A percentile compares a stretch with the other conserved stretches of the same genome.
These are phyloP conservation scores for Coemansia sp. DNA, from an alignment of 192 early-diverging fungal species.

Conservation along the genomic window DNA sequence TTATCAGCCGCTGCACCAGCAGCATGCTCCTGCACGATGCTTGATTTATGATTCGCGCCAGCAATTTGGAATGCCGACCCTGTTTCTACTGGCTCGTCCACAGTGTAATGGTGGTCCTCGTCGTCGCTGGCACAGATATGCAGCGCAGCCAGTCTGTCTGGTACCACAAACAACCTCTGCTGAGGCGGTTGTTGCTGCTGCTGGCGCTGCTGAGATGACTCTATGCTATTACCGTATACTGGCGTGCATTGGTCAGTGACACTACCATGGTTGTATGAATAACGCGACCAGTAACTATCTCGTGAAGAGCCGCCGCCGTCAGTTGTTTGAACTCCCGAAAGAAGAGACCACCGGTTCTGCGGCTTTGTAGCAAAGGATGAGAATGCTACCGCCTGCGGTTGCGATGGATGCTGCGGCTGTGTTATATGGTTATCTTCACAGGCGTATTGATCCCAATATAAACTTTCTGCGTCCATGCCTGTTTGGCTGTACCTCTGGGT, in stretches of 20 bases:
- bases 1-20: not conserved
- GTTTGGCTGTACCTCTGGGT: not conserved
- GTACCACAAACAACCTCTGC: conserved; percentile 37
- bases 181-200: conserved; percentile 5
- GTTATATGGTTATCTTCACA: conserved; percentile 9
- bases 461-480: conserved; percentile 21
- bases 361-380: not conserved
- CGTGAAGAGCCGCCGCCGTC: conserved; percentile 22
- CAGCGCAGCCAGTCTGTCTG: conserved; percentile 31
- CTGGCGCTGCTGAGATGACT: not conserved
- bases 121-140: conserved; percentile 8
- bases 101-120: not conserved
- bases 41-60: not conserved
- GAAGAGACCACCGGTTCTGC: not conserved
- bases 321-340: not conserved
- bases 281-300: conserved; percentile 53
- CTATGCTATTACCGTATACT: not conserved
- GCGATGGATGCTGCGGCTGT: conserved; percentile 7
- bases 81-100: not conserved
- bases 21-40: not conserved
- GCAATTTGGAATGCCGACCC: not conserved
- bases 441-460: conserved; percentile 50
- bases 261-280: conserved; percentile 13
- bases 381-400: not conserved
- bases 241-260: conserved; percentile 18